phyloP scores from a whole-genome alignment of 2,329 filamentous ascomycete genomes.

The Penicillium hordei region DNA sequence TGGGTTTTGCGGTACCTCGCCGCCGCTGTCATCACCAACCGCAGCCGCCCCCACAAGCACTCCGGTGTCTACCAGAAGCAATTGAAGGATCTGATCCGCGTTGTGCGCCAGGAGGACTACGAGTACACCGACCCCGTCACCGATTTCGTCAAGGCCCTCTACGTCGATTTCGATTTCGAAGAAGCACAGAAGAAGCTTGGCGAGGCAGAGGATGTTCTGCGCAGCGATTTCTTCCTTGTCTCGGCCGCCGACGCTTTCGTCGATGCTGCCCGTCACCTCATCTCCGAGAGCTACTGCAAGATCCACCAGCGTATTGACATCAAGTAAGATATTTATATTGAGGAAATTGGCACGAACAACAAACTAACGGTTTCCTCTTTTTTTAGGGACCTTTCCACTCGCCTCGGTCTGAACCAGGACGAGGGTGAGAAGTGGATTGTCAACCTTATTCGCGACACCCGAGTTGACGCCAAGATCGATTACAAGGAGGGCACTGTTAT shows the following conservation, averaged over 20 bases:
- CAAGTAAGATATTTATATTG: constrained; percentile 55
- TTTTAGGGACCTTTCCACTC: constrained; percentile 77
- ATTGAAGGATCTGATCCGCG: constrained; percentile 92
- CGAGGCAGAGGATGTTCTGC: constrained; percentile 86
- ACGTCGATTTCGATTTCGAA: constrained; percentile 96
- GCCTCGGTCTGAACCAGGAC: constrained; percentile 86
- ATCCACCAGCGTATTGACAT: constrained; percentile 99
- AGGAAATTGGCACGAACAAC: background rate
- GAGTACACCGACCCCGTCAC: constrained; percentile 96
- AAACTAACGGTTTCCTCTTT: background rate
- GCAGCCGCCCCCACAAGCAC: constrained; percentile 72
- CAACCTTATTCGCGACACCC: constrained; percentile 95
- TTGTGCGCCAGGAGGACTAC: constrained; percentile 95
- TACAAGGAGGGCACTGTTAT: constrained; percentile 98
- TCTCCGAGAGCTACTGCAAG: constrained; percentile 99
- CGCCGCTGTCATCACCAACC: constrained; percentile 92
- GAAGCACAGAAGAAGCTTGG: constrained; percentile 87
- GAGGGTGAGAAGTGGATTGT: constrained; percentile 99
- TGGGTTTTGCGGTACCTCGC: constrained; percentile 95
- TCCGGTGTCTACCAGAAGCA: constrained; percentile 92
- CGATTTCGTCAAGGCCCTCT: constrained; percentile 92
- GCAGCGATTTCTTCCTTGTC: constrained; percentile 92
- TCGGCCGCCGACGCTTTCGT: constrained; percentile 84
- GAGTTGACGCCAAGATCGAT: constrained; percentile 98
- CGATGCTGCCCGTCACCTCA: constrained; percentile 89